These are phyloP conservation scores for Hygrophila difformis DNA, from an alignment of 257 asterid species.

Conservation along the genomic window DNA sequence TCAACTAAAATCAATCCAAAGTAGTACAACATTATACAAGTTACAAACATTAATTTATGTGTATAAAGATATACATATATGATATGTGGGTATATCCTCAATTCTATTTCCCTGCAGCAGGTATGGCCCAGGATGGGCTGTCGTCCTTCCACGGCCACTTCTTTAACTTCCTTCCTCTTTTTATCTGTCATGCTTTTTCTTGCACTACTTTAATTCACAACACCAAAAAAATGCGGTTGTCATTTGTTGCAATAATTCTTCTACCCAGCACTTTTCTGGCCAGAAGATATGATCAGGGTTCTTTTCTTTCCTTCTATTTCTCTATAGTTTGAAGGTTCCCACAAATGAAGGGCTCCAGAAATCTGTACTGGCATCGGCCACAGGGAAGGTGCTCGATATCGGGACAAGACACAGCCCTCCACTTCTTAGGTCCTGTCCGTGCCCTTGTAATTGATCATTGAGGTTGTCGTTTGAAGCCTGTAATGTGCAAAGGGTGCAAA, in stretches of 20 bases:
- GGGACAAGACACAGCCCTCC: constrained; percentile 88
- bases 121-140: constrained; percentile 55
- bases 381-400: constrained; percentile 69
- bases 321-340: constrained; percentile 45
- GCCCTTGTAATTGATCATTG: constrained; percentile 33
- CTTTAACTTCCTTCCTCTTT: constrained; percentile 10
- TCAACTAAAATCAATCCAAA: constrained; percentile 20
- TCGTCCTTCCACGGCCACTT: constrained; percentile 34
- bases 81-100: constrained; percentile 12
- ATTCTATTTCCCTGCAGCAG: constrained; percentile 14
- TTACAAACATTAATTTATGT: too few species aligned
- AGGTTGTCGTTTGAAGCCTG: constrained; percentile 34
- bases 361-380: constrained; percentile 61
- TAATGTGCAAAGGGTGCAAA: not conserved
- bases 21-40: constrained; percentile 20
- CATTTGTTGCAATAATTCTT: constrained; percentile 2
- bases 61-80: too few species aligned
- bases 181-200: constrained; percentile 10
- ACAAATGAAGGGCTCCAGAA: constrained; percentile 82
- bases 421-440: constrained; percentile 42
- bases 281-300: too few species aligned
- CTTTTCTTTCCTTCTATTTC: not conserved
- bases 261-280: constrained; percentile 10
- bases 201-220: constrained; percentile 14
- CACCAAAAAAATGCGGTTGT: constrained; percentile 13